Base-by-base conservation (phyloP, 1,139 yeast species). In the Hansenula sp. region DNA sequence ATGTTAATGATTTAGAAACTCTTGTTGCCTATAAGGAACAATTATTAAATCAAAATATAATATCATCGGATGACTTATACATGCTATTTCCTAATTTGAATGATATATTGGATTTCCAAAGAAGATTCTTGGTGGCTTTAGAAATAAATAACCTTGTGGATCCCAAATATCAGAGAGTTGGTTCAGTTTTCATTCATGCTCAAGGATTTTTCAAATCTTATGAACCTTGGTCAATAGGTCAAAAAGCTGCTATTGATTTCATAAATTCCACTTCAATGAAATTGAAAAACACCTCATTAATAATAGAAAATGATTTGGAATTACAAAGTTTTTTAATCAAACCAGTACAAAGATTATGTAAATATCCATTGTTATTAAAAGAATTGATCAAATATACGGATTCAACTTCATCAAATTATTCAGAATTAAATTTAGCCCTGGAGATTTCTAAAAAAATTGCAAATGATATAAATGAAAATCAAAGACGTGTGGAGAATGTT, bases 281-380 rank as follows among this genome's bases (percentile, higher is more conserved):
- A 55, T 69, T 87, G 47, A 69, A 65, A 45, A 77, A 77, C 47
- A 73, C 84, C 21, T 73, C 85, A 4, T 67, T 74, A 41, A 67
- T 90, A 37, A 79, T 93, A 46, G 95, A 84, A 51, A 94, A 95
- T 25, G 86, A 89, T 33, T 84, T 90, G 61, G 99, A 93, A 63
- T 71, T 93, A 43, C 98, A 89, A 59, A 84, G 95, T 43, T 87
- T 87, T 62, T 74, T 94, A 40, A 79, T 93, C 55, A 93, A 93
- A 63, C 99, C 99, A 0, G 89, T 93, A 35, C 99, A 93, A 69
- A 77, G 99, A 54, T 74, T 93, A 28, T 89, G 97, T 71, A 89
- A 91, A 63, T 93, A 93, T 62, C 99, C 99, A 3, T 67, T 94
- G 41, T 70, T 93, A 40, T 67, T 93, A 47, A 80, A 79, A 52